Percentiles rank a stretch among this genome's conserved stretches.
phyloP scores from a whole-genome alignment of 768 basidiomycete genomes.

The Cyclocybe aegerita region DNA sequence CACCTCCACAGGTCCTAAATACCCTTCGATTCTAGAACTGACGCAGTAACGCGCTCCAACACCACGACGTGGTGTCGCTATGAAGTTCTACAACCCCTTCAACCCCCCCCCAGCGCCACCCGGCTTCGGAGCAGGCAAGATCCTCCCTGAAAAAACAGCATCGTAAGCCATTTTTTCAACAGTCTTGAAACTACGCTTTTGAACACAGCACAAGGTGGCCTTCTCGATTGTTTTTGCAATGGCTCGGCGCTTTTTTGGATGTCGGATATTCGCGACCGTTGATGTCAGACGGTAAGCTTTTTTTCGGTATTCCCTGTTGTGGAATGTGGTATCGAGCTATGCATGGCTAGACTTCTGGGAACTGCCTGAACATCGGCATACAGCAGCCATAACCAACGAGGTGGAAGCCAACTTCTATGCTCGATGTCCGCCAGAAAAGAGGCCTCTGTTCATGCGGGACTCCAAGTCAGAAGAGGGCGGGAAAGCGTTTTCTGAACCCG shows the following conservation, averaged over 20 bases:
- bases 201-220: constrained; percentile 30
- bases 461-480: not conserved
- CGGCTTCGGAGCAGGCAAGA: constrained; percentile 43
- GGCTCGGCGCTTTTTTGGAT: constrained; percentile 52
- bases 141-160: constrained; percentile 42
- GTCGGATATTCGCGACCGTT: constrained; percentile 61
- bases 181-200: not conserved
- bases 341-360: constrained; percentile 49
- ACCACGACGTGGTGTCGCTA: not conserved
- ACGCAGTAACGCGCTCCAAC: not conserved
- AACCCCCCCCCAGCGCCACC: constrained; percentile 47
- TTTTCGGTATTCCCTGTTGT: not conserved
- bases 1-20: too few species aligned
- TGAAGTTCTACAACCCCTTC: constrained; percentile 28
- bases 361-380: constrained; percentile 38
- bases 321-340: not conserved
- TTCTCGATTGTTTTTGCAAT: constrained; percentile 49
- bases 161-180: constrained; percentile 27
- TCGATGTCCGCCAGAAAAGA: constrained; percentile 48
- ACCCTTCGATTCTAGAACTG: not conserved
- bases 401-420: constrained; percentile 48
- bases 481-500: constrained; percentile 1
- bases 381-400: constrained; percentile 35
- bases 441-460: constrained; percentile 34
- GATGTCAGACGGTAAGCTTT: constrained; percentile 48